phyloP scores from a whole-genome alignment of 2,329 filamentous ascomycete genomes.

The Exophiala spinifera region DNA sequence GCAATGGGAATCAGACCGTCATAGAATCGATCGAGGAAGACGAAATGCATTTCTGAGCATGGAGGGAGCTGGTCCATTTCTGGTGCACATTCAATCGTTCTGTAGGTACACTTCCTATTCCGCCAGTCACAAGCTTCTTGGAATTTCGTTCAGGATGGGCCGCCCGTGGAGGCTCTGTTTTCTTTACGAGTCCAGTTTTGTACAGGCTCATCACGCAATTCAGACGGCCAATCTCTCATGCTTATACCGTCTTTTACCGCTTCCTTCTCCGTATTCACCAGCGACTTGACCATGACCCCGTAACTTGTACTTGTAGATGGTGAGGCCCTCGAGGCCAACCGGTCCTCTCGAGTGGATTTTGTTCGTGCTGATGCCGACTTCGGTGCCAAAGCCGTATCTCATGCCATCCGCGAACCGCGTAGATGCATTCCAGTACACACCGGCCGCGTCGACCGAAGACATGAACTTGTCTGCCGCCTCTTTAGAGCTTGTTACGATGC shows the following conservation, averaged over 20 bases:
- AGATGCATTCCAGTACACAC: conserved; percentile 95
- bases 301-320: conserved; percentile 96
- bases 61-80: too few relatives aligned
- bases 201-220: background rate
- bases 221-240: conserved; percentile 49
- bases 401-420: conserved; percentile 94
- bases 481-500: conserved; percentile 71
- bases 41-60: too few relatives aligned
- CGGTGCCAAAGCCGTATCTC: conserved; percentile 95
- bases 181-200: background rate
- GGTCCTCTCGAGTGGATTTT: conserved; percentile 95
- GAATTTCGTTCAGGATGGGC: too few relatives aligned
- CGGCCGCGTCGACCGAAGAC: conserved; percentile 79
- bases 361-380: conserved; percentile 97
- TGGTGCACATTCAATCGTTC: too few relatives aligned
- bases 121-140: too few relatives aligned
- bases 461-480: conserved; percentile 77
- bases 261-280: conserved; percentile 61
- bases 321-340: conserved; percentile 88
- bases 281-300: conserved; percentile 80
- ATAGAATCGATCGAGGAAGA: too few relatives aligned
- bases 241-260: conserved; percentile 54
- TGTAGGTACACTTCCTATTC: too few relatives aligned
- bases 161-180: too few relatives aligned
- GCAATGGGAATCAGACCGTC: too few relatives aligned